phyloP scores from a whole-genome alignment of 148 eudicot genomes.

The Pouteria glomerata region DNA sequence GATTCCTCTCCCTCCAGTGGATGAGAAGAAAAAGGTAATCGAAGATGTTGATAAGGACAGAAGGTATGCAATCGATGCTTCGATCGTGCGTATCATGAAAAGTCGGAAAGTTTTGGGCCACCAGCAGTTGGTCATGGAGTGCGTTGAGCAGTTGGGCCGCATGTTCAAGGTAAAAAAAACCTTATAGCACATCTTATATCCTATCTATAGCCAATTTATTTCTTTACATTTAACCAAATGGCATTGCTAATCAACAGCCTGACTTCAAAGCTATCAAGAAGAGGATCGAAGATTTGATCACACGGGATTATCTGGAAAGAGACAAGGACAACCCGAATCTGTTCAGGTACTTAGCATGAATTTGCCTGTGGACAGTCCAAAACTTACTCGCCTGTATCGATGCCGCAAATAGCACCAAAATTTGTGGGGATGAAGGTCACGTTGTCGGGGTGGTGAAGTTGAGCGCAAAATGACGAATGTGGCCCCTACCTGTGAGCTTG shows the following conservation, averaged over 20 bases:
- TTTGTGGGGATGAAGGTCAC: no score
- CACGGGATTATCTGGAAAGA: conserved; percentile 9
- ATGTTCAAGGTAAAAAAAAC: conserved; percentile 25
- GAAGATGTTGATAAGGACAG: conserved; percentile 41
- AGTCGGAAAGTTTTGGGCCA: conserved; percentile 31
- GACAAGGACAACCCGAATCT: no score
- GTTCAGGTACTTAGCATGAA: conserved; percentile 2
- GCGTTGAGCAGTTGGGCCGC: conserved; percentile 35
- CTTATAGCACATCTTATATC: no score
- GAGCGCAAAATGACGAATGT: not conserved
- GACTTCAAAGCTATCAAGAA: conserved; percentile 11
- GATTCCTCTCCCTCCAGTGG: conserved; percentile 31
- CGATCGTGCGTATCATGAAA: conserved; percentile 35
- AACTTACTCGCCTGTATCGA: not conserved
- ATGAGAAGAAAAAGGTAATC: conserved; percentile 27
- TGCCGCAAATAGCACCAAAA: conserved; percentile 2
- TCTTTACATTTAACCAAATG: no score
- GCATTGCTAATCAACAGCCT: no score
- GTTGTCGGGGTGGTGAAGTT: no score
- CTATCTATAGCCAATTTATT: no score
- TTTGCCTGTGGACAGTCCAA: not conserved
- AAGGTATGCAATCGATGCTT: conserved; percentile 31
- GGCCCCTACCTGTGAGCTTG: not conserved
- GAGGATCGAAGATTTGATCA: conserved; percentile 8
- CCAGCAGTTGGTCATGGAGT: conserved; percentile 31